phyloP scores from a whole-genome alignment of 345 rosid genomes.

The Kernera saxatilis region DNA sequence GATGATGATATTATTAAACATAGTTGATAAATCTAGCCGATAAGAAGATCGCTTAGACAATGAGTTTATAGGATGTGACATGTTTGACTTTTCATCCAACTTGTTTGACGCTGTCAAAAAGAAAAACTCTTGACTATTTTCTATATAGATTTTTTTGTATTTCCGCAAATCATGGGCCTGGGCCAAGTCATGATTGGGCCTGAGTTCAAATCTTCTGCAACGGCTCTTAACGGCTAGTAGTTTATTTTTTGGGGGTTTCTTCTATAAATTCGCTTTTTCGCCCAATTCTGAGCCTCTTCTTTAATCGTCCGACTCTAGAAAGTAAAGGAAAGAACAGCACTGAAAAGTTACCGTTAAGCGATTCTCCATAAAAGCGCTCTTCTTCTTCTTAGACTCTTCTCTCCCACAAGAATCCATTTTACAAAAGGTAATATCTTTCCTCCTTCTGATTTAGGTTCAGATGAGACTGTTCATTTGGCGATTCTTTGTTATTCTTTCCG shows the following conservation, averaged over 20 bases:
- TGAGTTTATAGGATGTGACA: conserved; percentile 12
- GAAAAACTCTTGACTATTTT: neutral
- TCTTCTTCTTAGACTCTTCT: neutral
- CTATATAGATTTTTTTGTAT: neutral
- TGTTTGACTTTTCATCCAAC: neutral
- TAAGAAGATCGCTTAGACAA: neutral
- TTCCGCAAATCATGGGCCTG: neutral
- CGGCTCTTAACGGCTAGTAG: conserved; percentile 33
- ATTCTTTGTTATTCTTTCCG: neutral
- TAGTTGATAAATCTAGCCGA: conserved; percentile 14
- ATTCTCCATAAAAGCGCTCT: conserved; percentile 13
- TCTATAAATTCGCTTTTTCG: neutral
- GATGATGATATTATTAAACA: conserved; percentile 21
- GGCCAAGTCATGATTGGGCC: neutral
- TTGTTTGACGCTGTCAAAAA: neutral
- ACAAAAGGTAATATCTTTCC: neutral
- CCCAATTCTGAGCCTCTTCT: neutral
- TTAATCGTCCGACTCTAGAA: neutral
- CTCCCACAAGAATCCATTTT: neutral
- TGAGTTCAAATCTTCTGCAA: neutral
- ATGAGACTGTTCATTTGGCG: neutral
- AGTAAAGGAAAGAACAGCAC: neutral
- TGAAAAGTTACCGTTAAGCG: conserved; percentile 12
- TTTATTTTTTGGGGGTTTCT: neutral
- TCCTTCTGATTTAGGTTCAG: neutral